Percentiles rank a stretch among this genome's conserved stretches.
Evolutionary conservation across 768 basidiomycete genomes (phyloP).

Genomic region (Hysterangium stoloniferum): DNA sequence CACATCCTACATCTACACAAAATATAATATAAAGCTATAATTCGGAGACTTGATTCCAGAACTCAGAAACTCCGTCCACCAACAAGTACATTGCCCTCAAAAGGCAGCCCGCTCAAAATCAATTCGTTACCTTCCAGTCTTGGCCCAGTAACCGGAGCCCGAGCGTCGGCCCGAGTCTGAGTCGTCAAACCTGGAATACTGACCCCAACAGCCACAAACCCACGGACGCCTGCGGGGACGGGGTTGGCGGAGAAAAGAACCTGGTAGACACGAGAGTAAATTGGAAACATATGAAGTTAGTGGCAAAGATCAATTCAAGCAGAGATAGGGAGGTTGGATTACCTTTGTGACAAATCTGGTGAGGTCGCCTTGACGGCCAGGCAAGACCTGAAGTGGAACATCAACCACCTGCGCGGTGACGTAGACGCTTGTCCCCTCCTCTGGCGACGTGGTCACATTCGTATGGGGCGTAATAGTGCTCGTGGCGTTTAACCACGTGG

Average conservation of each 20-base stretch:
- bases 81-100: slow-evolving; percentile 57
- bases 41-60: no score
- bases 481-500: slow-evolving; percentile 51
- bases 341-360: slow-evolving; percentile 75
- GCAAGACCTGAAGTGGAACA: slow-evolving; percentile 69
- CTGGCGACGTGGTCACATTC: slow-evolving; percentile 31
- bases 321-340: neutral
- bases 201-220: slow-evolving; percentile 53
- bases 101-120: slow-evolving; percentile 55
- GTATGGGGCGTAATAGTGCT: slow-evolving; percentile 20
- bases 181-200: slow-evolving; percentile 55
- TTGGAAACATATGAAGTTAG: slow-evolving; percentile 1
- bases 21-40: no score
- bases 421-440: slow-evolving; percentile 45
- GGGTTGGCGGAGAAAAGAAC: slow-evolving; percentile 62
- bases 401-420: slow-evolving; percentile 63
- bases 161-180: neutral
- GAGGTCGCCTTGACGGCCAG: slow-evolving; percentile 70
- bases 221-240: slow-evolving; percentile 61
- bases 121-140: slow-evolving; percentile 30
- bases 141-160: neutral
- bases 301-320: neutral
- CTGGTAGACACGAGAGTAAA: slow-evolving; percentile 27
- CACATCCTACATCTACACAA: no score
- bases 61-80: slow-evolving; percentile 23